A percentile compares a stretch with the other conserved stretches of the same genome.
Evolutionary conservation across 164 flowering plant species (phyloP).

Genomic region (Vitis riparia): DNA sequence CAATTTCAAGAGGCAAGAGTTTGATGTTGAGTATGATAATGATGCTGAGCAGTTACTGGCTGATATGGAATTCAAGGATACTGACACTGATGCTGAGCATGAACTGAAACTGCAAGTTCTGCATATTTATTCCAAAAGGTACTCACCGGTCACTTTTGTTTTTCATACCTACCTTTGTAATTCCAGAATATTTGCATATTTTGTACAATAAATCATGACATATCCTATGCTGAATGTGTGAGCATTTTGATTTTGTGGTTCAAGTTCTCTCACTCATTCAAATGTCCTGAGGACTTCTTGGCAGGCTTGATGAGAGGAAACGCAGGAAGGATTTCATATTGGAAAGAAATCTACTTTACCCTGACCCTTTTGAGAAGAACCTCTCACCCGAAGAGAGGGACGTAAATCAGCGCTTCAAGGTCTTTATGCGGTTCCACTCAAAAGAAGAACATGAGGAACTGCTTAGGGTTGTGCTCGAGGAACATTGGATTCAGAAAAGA

Average conservation of each 20-base stretch:
- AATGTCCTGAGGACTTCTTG: slow-evolving; percentile 9
- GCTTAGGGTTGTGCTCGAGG: slow-evolving; percentile 61
- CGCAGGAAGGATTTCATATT: slow-evolving; percentile 87
- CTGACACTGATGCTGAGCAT: slow-evolving; percentile 72
- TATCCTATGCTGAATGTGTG: too few species aligned
- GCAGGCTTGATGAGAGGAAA: slow-evolving; percentile 97
- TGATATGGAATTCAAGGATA: slow-evolving; percentile 94
- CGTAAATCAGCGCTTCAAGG: slow-evolving; percentile 60
- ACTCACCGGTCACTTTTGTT: background rate
- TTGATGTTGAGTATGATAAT: slow-evolving; percentile 94
- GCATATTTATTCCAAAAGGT: slow-evolving; percentile 79
- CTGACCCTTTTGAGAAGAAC: slow-evolving; percentile 68
- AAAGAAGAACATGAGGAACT: slow-evolving; percentile 78
- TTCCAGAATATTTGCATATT: background rate
- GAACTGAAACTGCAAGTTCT: slow-evolving; percentile 77
- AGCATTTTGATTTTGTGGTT: background rate
- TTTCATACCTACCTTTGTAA: background rate
- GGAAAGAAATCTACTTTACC: slow-evolving; percentile 77
- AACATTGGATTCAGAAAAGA: slow-evolving; percentile 65
- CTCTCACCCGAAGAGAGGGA: slow-evolving; percentile 75
- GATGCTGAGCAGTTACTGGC: slow-evolving; percentile 95
- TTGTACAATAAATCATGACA: background rate
- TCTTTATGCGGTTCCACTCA: slow-evolving; percentile 83
- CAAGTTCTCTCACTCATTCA: background rate
- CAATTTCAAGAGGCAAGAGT: slow-evolving; percentile 91